Base-by-base conservation (phyloP, 768 basidiomycete species). In the Dacryopinax spathularia region DNA sequence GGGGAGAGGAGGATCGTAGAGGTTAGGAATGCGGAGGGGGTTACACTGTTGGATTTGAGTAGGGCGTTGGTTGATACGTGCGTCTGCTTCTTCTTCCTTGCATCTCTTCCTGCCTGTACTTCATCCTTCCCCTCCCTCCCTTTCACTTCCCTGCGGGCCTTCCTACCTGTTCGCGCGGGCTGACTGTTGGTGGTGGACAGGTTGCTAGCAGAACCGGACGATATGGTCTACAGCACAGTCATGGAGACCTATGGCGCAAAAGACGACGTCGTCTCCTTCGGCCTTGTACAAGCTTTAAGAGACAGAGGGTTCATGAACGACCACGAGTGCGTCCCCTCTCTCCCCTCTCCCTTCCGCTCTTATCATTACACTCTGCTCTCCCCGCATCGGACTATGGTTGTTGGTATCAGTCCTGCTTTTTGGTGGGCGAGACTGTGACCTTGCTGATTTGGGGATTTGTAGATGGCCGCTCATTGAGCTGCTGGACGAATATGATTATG, bases 241-340 rank as follows among this genome's bases (percentile, higher is more conserved):
- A 56, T 56, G 48, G 48, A 56, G 48, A 56, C 48, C 25, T 56
- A 56, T 31, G 48, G 48, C 22, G 48, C 48, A 29, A 3, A 29
- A 20, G 48, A 56, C 48, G 48, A 56, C 25, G 29, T 56, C 13
- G 48, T 56, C 13, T 27, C 13, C 3, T 56, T 56, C 25, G 48
- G 48, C 25, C 48, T 56, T 9, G 48, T 56, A 29, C 3, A 25
- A 15, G 22, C 25, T 10, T 29, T 56, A 20, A 3, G 48, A 9
- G 48, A 56, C 25, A 25, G 48, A 18, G 48, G 48, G 22, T 56
- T 56, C 48, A 56, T 56, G 48, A 56, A 56, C 29, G 48, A 56
- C 20, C 48, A 56, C 20, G 48, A 56, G 48, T 56, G 25, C 48
- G 48, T 56, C 3, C 18, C 22, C 6, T 41, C 18, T 36, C 35